Evolutionary conservation across 179 eudicot species (phyloP).

Genomic region (Drosera spatulata): DNA sequence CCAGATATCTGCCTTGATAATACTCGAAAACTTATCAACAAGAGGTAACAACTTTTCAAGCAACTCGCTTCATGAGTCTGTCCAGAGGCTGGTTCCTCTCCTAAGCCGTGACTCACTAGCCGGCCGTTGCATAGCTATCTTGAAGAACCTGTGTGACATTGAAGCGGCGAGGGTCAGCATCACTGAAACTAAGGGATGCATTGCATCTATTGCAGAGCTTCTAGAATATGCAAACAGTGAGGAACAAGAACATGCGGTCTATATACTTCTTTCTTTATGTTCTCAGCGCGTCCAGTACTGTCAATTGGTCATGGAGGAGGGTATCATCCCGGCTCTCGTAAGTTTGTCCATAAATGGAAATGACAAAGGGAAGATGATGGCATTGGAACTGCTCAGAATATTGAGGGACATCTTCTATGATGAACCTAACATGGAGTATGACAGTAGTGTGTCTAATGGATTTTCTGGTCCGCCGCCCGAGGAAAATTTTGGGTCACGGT

Average conservation of each 20-base stretch:
- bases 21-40: slow-evolving; percentile 45
- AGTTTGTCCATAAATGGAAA: slow-evolving; percentile 44
- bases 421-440: slow-evolving; percentile 14
- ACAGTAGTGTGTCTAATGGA: slow-evolving; percentile 1
- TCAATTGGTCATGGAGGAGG: slow-evolving; percentile 55
- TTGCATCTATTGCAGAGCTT: slow-evolving; percentile 40
- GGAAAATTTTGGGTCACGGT: no score
- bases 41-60: slow-evolving; percentile 17
- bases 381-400: slow-evolving; percentile 49
- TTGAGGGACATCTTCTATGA: slow-evolving; percentile 23
- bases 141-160: slow-evolving; percentile 34
- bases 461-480: no score
- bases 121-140: slow-evolving; percentile 34
- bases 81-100: slow-evolving; percentile 46
- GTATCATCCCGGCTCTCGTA: slow-evolving; percentile 45
- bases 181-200: slow-evolving; percentile 60
- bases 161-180: slow-evolving; percentile 27
- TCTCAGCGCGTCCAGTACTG: slow-evolving; percentile 36
- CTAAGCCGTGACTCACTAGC: slow-evolving; percentile 33
- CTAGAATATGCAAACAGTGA: slow-evolving; percentile 39
- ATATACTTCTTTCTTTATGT: slow-evolving; percentile 54
- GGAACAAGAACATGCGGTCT: slow-evolving; percentile 57
- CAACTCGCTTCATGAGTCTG: slow-evolving; percentile 24
- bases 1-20: slow-evolving; percentile 35
- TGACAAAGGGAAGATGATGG: slow-evolving; percentile 43